A percentile compares a stretch with the other conserved stretches of the same genome.
Evolutionary conservation across 306 rosid species (phyloP).

Genomic region (Cicer judaicum): DNA sequence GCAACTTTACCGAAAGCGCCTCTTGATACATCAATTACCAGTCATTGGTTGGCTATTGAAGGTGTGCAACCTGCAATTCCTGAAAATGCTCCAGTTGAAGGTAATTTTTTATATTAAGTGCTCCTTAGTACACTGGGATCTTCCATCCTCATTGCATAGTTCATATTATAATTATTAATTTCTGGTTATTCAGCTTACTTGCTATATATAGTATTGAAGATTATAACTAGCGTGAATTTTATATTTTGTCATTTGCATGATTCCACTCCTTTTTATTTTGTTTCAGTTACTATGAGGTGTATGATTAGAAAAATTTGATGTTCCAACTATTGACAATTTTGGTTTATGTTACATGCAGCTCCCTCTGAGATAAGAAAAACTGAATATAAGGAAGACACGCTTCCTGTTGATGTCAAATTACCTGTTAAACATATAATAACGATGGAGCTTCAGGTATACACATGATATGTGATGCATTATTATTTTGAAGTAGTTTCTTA

Average conservation of each 20-base stretch:
- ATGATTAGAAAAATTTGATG: conserved; percentile 36
- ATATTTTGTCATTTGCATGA: conserved; percentile 5
- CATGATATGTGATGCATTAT: conserved; percentile 32
- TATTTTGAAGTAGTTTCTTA: conserved; percentile 17
- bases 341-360: conserved; percentile 53
- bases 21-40: conserved; percentile 71
- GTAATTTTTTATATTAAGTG: conserved; percentile 47
- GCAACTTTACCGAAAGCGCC: conserved; percentile 77
- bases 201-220: conserved; percentile 9
- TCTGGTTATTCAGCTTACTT: not conserved
- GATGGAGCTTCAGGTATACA: conserved; percentile 79
- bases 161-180: not conserved
- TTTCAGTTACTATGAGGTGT: conserved; percentile 9
- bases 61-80: conserved; percentile 91
- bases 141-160: not conserved
- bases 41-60: conserved; percentile 95
- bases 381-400: conserved; percentile 78
- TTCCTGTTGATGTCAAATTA: conserved; percentile 68
- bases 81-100: conserved; percentile 76
- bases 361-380: conserved; percentile 65
- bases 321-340: conserved; percentile 31
- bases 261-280: not conserved
- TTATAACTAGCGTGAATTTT: conserved; percentile 12
- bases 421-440: conserved; percentile 79
- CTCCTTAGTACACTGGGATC: conserved; percentile 33